phyloP scores from a whole-genome alignment of 352 stramenopile species.

The Saprolegnia diclina region DNA sequence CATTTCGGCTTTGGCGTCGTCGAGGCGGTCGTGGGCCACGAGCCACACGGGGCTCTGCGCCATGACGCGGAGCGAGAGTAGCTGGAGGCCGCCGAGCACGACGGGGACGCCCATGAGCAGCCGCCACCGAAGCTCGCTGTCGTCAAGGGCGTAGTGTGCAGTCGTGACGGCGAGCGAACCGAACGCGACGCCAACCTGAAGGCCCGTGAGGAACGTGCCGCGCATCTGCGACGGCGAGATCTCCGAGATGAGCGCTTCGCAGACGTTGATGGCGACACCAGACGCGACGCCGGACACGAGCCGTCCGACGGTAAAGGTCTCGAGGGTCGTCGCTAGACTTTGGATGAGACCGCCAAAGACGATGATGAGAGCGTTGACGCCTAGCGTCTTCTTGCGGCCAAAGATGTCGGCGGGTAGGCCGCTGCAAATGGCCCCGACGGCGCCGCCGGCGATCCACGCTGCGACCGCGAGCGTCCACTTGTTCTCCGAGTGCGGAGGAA shows the following conservation, averaged over 20 bases:
- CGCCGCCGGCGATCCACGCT: constrained; percentile 51
- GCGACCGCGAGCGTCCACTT: constrained; percentile 54
- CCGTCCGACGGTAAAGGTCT: constrained; percentile 30
- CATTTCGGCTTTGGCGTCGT: constrained; percentile 32
- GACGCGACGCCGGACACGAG: constrained; percentile 30
- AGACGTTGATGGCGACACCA: constrained; percentile 32
- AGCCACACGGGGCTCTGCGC: constrained; percentile 40
- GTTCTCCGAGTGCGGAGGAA: constrained; percentile 43
- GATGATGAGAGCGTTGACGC: constrained; percentile 26
- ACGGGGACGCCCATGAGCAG: constrained; percentile 45
- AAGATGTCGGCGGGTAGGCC: constrained; percentile 37
- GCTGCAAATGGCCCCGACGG: constrained; percentile 41
- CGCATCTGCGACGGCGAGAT: constrained; percentile 34
- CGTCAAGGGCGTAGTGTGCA: constrained; percentile 41
- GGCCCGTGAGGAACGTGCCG: constrained; percentile 29
- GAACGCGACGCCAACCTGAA: constrained; percentile 47
- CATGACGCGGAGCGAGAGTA: constrained; percentile 33
- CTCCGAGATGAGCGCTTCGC: constrained; percentile 36
- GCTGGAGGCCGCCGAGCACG: constrained; percentile 45
- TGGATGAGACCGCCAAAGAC: constrained; percentile 29
- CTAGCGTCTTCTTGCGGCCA: constrained; percentile 42
- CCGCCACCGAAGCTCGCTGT: constrained; percentile 44
- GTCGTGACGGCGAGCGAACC: constrained; percentile 41
- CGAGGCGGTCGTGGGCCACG: constrained; percentile 31
- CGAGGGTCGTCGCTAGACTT: constrained; percentile 27